Conservation (phyloP, 2,329 filamentous ascomycete genomes). For the Scytalidium lignicola region DNA sequence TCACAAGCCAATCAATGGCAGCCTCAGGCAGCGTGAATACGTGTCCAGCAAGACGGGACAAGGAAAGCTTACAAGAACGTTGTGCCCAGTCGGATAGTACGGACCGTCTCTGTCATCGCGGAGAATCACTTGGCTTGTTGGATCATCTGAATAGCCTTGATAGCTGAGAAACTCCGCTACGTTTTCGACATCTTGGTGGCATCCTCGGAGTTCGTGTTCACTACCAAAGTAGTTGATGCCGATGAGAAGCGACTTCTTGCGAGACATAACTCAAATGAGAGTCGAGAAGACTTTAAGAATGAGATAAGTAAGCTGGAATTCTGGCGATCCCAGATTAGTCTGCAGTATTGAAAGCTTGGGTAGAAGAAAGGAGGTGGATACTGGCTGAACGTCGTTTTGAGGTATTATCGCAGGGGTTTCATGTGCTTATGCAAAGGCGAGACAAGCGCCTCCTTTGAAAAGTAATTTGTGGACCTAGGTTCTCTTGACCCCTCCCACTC, state of each 20-base stretch:
- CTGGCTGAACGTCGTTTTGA: background rate
- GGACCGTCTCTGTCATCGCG: constrained; percentile 29
- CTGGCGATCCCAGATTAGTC: background rate
- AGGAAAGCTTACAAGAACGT: constrained; percentile 24
- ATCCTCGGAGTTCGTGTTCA: constrained; percentile 14
- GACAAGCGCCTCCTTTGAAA: background rate
- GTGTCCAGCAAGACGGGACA: background rate
- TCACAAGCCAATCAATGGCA: constrained; percentile 54
- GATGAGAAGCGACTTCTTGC: constrained; percentile 43
- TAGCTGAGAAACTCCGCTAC: constrained; percentile 32
- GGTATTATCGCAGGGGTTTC: background rate
- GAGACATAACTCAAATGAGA: background rate
- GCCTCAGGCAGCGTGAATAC: constrained; percentile 21
- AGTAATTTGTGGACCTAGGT: too few species aligned
- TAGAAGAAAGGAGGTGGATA: background rate
- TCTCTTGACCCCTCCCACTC: too few species aligned
- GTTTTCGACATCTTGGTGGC: constrained; percentile 31
- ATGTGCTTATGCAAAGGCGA: background rate
- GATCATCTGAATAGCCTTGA: constrained; percentile 29
- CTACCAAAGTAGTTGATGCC: constrained; percentile 36
- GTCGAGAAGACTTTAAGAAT: background rate
- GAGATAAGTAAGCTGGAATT: background rate
- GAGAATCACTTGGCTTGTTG: constrained; percentile 32
- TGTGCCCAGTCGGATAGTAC: constrained; percentile 29
- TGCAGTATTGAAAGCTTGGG: background rate